Percentiles rank a stretch among this genome's conserved stretches.
These are phyloP conservation scores for Pinus tabuliformis DNA, from an alignment of 75 land plant species.

Conservation along the genomic window DNA sequence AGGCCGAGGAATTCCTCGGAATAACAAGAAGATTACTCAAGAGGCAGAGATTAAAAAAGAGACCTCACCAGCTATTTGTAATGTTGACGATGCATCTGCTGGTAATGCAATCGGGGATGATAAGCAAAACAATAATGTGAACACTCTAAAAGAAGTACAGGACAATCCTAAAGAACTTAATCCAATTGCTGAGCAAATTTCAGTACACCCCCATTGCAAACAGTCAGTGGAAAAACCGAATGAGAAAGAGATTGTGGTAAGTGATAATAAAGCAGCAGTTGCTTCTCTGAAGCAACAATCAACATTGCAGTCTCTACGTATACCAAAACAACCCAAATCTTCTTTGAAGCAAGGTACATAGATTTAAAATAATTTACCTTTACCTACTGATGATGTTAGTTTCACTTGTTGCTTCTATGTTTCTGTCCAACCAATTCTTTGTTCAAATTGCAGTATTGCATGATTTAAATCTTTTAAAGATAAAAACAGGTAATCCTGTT, in stretches of 20 bases:
- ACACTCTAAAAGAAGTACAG: neutral
- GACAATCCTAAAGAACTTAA: neutral
- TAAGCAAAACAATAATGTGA: neutral
- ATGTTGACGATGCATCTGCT: neutral
- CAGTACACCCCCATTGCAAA: neutral
- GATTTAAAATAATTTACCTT: neutral
- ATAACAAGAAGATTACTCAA: neutral
- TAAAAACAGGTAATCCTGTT: conserved; percentile 14
- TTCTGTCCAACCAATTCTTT: neutral
- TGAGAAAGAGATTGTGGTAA: too few relatives aligned
- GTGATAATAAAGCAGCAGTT: neutral
- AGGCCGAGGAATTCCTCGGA: neutral
- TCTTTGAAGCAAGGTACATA: neutral
- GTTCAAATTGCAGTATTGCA: neutral
- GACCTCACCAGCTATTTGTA: neutral
- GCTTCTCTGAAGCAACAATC: conserved; percentile 1
- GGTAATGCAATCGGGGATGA: neutral
- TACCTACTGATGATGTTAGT: neutral
- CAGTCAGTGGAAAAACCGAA: neutral
- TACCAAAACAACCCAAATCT: neutral
- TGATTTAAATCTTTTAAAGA: neutral
- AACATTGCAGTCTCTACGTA: neutral
- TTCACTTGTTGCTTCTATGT: conserved; percentile 5
- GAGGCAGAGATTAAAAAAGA: neutral
- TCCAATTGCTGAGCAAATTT: neutral